Evolutionary conservation across 2,329 filamentous ascomycete genomes (phyloP).

Genomic region (Blastomyces silverae): DNA sequence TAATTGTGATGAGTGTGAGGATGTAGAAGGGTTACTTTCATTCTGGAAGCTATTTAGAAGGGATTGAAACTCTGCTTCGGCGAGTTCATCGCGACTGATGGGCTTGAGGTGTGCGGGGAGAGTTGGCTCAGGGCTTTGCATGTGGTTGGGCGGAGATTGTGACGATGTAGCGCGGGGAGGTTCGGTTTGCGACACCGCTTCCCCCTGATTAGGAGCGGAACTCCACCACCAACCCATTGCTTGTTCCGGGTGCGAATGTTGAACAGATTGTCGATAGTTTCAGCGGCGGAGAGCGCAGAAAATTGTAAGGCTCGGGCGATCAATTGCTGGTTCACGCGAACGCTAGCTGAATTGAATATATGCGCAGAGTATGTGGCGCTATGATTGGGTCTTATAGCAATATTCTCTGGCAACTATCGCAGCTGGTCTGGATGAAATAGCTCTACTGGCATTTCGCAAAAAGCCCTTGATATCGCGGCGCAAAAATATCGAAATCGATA

Average conservation of each 20-base stretch:
- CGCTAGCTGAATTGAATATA: neutral
- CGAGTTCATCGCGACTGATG: slow-evolving; percentile 43
- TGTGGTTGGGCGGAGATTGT: slow-evolving; percentile 16
- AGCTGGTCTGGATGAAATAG: neutral
- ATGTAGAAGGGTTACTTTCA: slow-evolving; percentile 32
- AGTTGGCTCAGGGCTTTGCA: slow-evolving; percentile 22
- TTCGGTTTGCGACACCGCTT: slow-evolving; percentile 16
- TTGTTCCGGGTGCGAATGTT: slow-evolving; percentile 1
- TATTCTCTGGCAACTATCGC: neutral
- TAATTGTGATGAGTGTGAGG: slow-evolving; percentile 32
- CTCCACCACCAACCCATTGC: slow-evolving; percentile 46
- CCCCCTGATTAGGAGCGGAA: slow-evolving; percentile 22
- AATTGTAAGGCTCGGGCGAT: neutral
- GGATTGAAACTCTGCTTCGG: slow-evolving; percentile 50
- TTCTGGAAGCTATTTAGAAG: slow-evolving; percentile 34
- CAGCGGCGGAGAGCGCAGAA: neutral
- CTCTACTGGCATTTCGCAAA: neutral
- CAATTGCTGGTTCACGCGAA: neutral
- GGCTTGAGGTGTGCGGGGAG: slow-evolving; percentile 24
- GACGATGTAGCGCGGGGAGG: slow-evolving; percentile 14
- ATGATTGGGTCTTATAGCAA: neutral
- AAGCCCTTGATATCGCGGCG: neutral
- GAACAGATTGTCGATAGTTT: slow-evolving; percentile 2
- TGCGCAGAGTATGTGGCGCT: neutral
- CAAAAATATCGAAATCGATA: neutral